phyloP scores from a whole-genome alignment of 495 filamentous ascomycete species.

The Stereocaulon alpinum region DNA sequence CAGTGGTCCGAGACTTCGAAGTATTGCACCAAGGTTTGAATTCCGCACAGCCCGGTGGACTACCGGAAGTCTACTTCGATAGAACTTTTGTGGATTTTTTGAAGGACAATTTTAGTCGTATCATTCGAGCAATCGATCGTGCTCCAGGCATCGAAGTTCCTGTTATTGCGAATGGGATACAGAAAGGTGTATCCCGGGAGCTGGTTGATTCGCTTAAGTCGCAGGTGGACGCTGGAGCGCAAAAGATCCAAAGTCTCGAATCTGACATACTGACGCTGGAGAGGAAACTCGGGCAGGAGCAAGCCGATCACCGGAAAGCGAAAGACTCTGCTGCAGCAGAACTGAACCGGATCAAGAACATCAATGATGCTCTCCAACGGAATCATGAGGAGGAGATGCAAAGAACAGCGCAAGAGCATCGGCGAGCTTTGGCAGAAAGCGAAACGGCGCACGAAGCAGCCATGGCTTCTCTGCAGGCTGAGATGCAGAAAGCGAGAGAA shows the following conservation, averaged over 20 bases:
- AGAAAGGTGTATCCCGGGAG: constrained; percentile 75
- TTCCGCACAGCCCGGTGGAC: constrained; percentile 42
- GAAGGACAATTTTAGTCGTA: constrained; percentile 86
- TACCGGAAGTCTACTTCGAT: constrained; percentile 82
- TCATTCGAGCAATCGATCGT: constrained; percentile 79
- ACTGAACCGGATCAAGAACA: constrained; percentile 51
- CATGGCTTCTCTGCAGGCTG: constrained; percentile 37
- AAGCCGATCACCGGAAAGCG: constrained; percentile 60
- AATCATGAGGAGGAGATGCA: constrained; percentile 53
- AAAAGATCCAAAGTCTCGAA: constrained; percentile 57
- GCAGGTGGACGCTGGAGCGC: constrained; percentile 63
- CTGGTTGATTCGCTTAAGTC: constrained; percentile 72
- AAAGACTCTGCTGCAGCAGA: constrained; percentile 60
- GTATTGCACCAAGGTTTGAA: constrained; percentile 62
- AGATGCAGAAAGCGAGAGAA: constrained; percentile 40
- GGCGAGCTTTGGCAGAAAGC: constrained; percentile 34
- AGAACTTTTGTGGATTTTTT: constrained; percentile 83
- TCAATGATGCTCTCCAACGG: constrained; percentile 61
- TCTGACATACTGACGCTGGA: constrained; percentile 55
- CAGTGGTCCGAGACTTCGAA: constrained; percentile 85
- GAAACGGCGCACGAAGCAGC: constrained; percentile 39
- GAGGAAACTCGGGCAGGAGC: constrained; percentile 63
- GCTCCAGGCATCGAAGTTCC: constrained; percentile 80
- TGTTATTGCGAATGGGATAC: constrained; percentile 62
- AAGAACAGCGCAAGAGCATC: constrained; percentile 38